Conservation (phyloP, 768 basidiomycete genomes). For the Aureoboletus auriporus region DNA sequence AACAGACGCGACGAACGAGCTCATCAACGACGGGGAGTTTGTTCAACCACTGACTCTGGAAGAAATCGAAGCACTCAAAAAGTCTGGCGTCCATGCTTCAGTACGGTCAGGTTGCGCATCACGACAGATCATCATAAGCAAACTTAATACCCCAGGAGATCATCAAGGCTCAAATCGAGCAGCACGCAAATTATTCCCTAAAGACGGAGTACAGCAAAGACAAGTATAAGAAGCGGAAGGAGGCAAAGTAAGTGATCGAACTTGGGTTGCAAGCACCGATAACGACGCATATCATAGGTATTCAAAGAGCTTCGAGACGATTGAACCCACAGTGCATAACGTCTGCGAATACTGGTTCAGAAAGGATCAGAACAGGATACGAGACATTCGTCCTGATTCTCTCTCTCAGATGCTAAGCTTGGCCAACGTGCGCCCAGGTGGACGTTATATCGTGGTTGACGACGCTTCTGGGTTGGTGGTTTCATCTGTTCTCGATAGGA, state of each 20-base stretch:
- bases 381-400: constrained; percentile 82
- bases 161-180: constrained; percentile 89
- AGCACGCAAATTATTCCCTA: constrained; percentile 85
- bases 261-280: not conserved
- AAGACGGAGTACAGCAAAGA: constrained; percentile 99
- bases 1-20: constrained; percentile 94
- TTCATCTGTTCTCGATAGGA: constrained; percentile 76
- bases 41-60: constrained; percentile 79
- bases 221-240: constrained; percentile 95
- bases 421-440: constrained; percentile 80
- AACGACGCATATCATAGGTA: constrained; percentile 49
- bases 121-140: constrained; percentile 3
- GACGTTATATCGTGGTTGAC: constrained; percentile 86
- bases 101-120: constrained; percentile 37
- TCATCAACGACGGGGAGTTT: constrained; percentile 83
- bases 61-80: constrained; percentile 83
- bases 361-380: constrained; percentile 77
- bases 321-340: constrained; percentile 85
- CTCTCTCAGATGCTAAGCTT: constrained; percentile 85
- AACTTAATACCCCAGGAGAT: constrained; percentile 65
- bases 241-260: constrained; percentile 72
- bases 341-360: constrained; percentile 86
- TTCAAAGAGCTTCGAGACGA: constrained; percentile 79
- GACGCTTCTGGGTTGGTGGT: constrained; percentile 89
- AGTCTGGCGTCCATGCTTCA: constrained; percentile 75